These are phyloP conservation scores for Monosporascus sp. DNA, from an alignment of 2,329 filamentous ascomycete species.

Conservation along the genomic window DNA sequence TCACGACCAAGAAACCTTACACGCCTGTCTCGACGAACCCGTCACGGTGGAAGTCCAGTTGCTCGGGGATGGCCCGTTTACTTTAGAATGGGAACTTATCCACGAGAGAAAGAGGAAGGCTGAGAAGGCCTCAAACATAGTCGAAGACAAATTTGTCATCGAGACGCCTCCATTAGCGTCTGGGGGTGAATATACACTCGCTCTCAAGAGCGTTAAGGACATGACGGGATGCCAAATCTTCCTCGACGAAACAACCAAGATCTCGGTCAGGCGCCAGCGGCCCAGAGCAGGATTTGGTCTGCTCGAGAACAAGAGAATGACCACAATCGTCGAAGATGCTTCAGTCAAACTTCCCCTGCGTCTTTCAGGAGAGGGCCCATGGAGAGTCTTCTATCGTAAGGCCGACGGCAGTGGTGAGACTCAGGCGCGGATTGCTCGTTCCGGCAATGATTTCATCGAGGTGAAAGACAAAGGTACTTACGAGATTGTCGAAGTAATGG, in stretches of 20 bases:
- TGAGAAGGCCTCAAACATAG: slow-evolving; percentile 58
- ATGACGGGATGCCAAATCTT: slow-evolving; percentile 80
- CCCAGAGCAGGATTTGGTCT: slow-evolving; percentile 82
- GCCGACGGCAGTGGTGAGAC: slow-evolving; percentile 43
- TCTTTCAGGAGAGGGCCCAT: slow-evolving; percentile 79
- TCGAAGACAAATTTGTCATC: slow-evolving; percentile 60
- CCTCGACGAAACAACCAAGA: slow-evolving; percentile 77
- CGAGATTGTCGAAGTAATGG: slow-evolving; percentile 70
- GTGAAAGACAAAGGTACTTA: slow-evolving; percentile 69
- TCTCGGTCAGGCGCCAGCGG: slow-evolving; percentile 81
- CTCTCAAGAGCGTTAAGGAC: slow-evolving; percentile 81
- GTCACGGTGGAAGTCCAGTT: slow-evolving; percentile 70
- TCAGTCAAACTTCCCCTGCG: slow-evolving; percentile 72
- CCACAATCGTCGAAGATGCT: slow-evolving; percentile 72
- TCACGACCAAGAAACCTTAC: slow-evolving; percentile 46
- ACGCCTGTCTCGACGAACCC: slow-evolving; percentile 77
- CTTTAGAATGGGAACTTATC: slow-evolving; percentile 84
- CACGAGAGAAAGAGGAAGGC: slow-evolving; percentile 81
- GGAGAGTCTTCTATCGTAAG: slow-evolving; percentile 73
- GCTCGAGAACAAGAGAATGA: slow-evolving; percentile 71
- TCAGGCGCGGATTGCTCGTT: slow-evolving; percentile 23
- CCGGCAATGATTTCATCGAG: slow-evolving; percentile 61
- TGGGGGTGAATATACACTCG: slow-evolving; percentile 86
- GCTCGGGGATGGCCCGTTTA: slow-evolving; percentile 80
- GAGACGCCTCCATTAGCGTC: slow-evolving; percentile 67